Base-by-base conservation (phyloP, 345 rosid species). In the Boechera divaricarpa region DNA sequence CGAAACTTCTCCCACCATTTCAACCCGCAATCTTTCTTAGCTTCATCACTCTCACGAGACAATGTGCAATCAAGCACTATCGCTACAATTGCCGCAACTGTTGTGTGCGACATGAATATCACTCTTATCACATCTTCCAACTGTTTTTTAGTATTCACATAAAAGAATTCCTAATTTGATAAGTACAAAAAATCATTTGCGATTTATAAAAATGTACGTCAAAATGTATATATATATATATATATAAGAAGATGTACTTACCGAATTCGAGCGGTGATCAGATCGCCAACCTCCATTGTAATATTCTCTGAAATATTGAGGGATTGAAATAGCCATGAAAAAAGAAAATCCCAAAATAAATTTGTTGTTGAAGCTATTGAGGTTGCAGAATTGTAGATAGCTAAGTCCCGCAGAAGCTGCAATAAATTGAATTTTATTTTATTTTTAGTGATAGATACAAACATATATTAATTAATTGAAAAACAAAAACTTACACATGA, bases 1-100 rank as follows among this genome's bases (percentile, higher is more conserved):
- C 79, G 81, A 78, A 87, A 90, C 74, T 81, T 90, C 35, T 90
- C 91, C 90, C 91, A 83, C 96, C 96, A 90, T 60, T 82, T 81
- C 77, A 84, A 8, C 0, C 88, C 89, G 10, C 76, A 82, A 81
- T 88, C 93, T 59, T 74, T 84, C 59, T 76, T 80, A 7, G 84
- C 57, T 62, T 81, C 85, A 7, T 87, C 90, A 15, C 11, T 76
- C 21, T 83, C 85, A 5, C 87, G 77, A 18, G 65, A 64, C 26
- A 90, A 67, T 29, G 91, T 88, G 67, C 82, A 83, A 69, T 87
- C 92, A 63, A 86, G 80, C 35, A 86, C 41, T 49, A 90, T 47
- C 11, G 89, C 88, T 63, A 83, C 69, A 39, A 83, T 10, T 26
- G 87, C 86, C 32, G 91, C 89, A 35, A 88, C 86, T 1, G 90